phyloP scores from a whole-genome alignment of 495 filamentous ascomycete species.

The Aspergillus hancockii region DNA sequence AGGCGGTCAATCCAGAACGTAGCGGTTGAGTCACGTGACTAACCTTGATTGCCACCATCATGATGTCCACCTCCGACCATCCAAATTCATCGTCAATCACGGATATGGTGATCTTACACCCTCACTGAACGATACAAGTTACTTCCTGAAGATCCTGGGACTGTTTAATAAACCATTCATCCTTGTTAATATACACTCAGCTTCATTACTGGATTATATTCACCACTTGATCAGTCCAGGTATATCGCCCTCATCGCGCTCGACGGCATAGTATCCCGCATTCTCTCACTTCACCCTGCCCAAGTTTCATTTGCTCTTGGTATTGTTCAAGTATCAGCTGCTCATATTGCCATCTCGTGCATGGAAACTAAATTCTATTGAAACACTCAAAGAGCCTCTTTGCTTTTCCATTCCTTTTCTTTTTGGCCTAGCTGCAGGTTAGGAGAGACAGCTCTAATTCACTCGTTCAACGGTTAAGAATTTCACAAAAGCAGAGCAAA shows the following conservation, averaged over 20 bases:
- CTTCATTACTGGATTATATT: no score
- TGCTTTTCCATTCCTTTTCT: background rate
- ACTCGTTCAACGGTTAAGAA: background rate
- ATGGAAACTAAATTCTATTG: background rate
- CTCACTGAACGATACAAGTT: no score
- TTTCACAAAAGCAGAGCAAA: background rate
- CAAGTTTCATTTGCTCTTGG: background rate
- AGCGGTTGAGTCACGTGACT: no score
- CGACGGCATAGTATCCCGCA: background rate
- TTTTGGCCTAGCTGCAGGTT: conserved; percentile 5
- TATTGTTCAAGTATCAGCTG: background rate
- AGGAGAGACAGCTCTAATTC: conserved; percentile 9
- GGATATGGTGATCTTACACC: no score
- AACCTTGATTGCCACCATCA: no score
- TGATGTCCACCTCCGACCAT: no score
- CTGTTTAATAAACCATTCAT: no score
- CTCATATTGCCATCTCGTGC: background rate
- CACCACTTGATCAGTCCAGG: no score
- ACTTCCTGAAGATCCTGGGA: no score
- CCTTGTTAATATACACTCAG: no score
- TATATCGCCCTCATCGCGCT: background rate
- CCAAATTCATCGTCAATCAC: no score
- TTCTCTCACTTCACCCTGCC: background rate
- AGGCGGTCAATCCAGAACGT: no score
- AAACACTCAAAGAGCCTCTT: background rate